Evolutionary conservation across 2,329 filamentous ascomycete species (phyloP).

Genomic region (Colletotrichum noveboracense): DNA sequence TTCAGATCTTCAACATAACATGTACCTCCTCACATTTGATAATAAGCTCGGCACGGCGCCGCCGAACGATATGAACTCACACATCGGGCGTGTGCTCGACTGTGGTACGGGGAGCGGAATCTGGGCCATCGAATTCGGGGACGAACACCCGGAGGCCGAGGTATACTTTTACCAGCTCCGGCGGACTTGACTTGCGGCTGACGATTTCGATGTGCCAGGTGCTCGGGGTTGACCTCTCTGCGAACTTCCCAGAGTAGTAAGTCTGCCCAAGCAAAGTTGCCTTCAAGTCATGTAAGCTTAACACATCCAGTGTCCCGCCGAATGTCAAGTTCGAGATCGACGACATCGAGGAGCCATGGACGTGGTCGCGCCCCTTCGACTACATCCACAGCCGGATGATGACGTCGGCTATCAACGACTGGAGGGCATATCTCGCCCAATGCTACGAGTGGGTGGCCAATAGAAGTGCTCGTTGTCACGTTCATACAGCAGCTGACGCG

Average conservation of each 20-base stretch:
- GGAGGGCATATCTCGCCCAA: constrained; percentile 49
- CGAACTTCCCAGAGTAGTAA: constrained; percentile 41
- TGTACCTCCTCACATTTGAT: constrained; percentile 34
- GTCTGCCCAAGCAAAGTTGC: neutral
- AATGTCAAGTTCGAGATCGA: constrained; percentile 62
- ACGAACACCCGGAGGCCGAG: constrained; percentile 32
- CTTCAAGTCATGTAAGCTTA: neutral
- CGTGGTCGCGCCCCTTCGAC: constrained; percentile 53
- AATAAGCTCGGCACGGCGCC: constrained; percentile 33
- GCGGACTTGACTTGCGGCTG: neutral
- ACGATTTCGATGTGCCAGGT: constrained; percentile 24
- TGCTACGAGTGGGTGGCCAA: constrained; percentile 38
- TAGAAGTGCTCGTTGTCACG: neutral
- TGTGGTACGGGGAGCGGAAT: constrained; percentile 52
- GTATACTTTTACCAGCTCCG: neutral
- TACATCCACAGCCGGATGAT: constrained; percentile 59
- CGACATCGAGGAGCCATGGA: constrained; percentile 59
- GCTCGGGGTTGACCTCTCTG: constrained; percentile 44
- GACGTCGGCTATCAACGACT: constrained; percentile 54
- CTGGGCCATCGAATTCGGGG: constrained; percentile 49
- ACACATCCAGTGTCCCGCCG: constrained; percentile 47
- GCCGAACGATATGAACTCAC: constrained; percentile 27
- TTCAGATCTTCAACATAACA: constrained; percentile 39
- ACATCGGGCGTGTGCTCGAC: constrained; percentile 43
- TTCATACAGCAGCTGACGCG: neutral